Conservation (phyloP, 306 rosid genomes). For the Castanea mollissima region DNA sequence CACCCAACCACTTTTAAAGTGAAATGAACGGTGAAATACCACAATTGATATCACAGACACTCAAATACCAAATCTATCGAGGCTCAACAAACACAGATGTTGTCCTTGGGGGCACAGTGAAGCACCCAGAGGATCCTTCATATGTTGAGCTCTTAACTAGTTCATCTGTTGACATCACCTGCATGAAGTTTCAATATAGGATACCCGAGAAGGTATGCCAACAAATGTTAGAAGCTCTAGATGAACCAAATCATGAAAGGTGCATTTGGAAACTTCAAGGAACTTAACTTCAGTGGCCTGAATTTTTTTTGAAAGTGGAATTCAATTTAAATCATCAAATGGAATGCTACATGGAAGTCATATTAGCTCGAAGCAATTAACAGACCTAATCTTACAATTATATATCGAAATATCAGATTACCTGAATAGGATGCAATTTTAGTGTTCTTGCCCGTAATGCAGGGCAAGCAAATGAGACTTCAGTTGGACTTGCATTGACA, state of each 20-base stretch:
- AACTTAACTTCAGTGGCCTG: not conserved
- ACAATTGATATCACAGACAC: not conserved
- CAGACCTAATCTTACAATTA: not conserved
- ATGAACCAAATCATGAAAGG: not conserved
- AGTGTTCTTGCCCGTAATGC: slow-evolving; percentile 51
- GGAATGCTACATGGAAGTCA: slow-evolving; percentile 3
- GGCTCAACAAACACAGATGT: slow-evolving; percentile 80
- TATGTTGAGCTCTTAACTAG: slow-evolving; percentile 63
- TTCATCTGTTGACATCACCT: slow-evolving; percentile 61
- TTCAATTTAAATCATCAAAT: not conserved
- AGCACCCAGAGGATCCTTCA: slow-evolving; percentile 62
- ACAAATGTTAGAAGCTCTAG: not conserved
- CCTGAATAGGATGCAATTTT: slow-evolving; percentile 87
- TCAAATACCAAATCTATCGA: slow-evolving; percentile 35
- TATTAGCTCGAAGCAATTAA: not conserved
- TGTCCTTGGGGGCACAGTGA: slow-evolving; percentile 61
- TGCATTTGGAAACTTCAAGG: not conserved
- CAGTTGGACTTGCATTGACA: slow-evolving; percentile 75
- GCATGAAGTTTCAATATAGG: slow-evolving; percentile 16
- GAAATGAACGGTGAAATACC: not conserved
- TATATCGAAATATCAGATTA: slow-evolving; percentile 14
- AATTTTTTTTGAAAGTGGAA: not conserved
- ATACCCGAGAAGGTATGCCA: not conserved
- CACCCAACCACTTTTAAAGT: not conserved
- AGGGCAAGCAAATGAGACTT: slow-evolving; percentile 56